These are phyloP conservation scores for Poterioochromonas sp. DNA, from an alignment of 352 stramenopile species.

Conservation along the genomic window DNA sequence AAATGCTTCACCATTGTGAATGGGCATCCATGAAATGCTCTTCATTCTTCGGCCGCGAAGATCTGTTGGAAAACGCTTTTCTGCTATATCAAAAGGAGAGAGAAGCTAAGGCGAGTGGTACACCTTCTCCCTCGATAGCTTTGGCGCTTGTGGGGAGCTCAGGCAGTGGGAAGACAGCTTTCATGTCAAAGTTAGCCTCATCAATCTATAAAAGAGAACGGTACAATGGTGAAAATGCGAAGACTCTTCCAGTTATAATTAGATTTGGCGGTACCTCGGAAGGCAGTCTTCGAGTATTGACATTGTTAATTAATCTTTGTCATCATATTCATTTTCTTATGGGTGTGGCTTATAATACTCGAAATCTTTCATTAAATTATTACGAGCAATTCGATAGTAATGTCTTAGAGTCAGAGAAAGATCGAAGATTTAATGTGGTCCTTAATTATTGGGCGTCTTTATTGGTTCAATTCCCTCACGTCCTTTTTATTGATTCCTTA, in stretches of 20 bases:
- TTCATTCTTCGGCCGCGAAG: not conserved
- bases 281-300: not conserved
- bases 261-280: not conserved
- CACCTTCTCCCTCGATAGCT: not conserved
- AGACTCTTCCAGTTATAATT: not conserved
- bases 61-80: not conserved
- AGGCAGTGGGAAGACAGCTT: conserved; percentile 9
- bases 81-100: not conserved
- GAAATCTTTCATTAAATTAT: too few relatives aligned
- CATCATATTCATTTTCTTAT: not conserved
- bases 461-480: not conserved
- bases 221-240: not conserved
- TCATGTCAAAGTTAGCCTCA: not conserved
- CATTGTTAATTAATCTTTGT: not conserved
- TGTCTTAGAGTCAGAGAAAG: too few relatives aligned
- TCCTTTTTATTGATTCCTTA: conserved; percentile 22
- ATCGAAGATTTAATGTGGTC: too few relatives aligned
- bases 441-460: too few relatives aligned
- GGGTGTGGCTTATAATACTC: not conserved
- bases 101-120: not conserved
- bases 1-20: not conserved
- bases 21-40: not conserved
- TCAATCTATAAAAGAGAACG: not conserved
- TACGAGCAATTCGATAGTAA: too few relatives aligned
- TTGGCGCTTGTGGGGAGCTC: not conserved